Evolutionary conservation across 108 stramenopile species (phyloP), one percentile per base, ranked within the genome.

Genomic region (Licmophora abbreviata): DNA sequence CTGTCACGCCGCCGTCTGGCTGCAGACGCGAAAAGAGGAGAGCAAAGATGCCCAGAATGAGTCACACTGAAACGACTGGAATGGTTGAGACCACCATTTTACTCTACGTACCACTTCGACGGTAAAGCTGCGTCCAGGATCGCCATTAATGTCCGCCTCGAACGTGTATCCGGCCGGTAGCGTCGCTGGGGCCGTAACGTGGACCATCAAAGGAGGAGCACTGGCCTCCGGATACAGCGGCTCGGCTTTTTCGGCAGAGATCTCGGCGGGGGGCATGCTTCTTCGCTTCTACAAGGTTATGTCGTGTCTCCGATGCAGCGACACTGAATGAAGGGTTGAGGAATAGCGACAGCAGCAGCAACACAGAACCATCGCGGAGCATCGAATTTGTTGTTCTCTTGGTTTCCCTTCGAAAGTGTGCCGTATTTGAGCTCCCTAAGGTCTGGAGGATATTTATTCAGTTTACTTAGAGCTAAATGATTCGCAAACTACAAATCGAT

Each of bases 1-100:
- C 82, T 1, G 56, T 53, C 29, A 88, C 85, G 28, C 85, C 85
- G 20, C 83, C 83, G 36, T 56, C 52, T 2, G 90, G 90, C 74
- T 75, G 29, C 14, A 18, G 7, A 58, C 0, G 44, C 25, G 20
- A 49, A 29, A 51, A 21, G 40, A 29, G 17, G 10, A n/a, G 9
- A 35, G 12, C 10, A 35, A 35, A 35, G 12, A 40, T 40, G 18
- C 38, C 15, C 15, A 40, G 38, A 15, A 40, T 40, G 38, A 40
- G 18, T n/a, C n/a, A n/a, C n/a, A n/a, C n/a, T n/a, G n/a, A n/a
- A n/a, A n/a, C n/a, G n/a, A n/a, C n/a, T n/a, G n/a, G n/a, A n/a
- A n/a, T n/a, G n/a, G n/a, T n/a, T n/a, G n/a, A n/a, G n/a, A n/a
- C n/a, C n/a, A n/a, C n/a, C n/a, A n/a, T n/a, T n/a, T n/a, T n/a